Conservation (phyloP, 2,329 filamentous ascomycete genomes). For the Chrysoporthe deuterocubensis region DNA sequence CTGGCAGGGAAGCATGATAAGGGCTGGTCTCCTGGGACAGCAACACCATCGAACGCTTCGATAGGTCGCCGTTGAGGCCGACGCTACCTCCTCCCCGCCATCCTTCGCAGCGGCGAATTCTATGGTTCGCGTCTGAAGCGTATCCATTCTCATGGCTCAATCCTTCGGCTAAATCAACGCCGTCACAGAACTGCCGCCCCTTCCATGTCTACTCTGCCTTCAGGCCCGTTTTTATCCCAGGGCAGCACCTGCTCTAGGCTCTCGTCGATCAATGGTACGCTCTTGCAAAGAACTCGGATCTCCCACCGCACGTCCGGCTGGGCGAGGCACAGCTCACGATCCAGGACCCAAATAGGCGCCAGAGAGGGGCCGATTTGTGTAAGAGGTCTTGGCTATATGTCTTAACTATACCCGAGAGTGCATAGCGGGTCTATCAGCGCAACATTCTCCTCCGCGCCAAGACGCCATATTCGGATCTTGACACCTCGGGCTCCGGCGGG, state of each 20-base stretch:
- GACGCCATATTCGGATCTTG: constrained; percentile 21
- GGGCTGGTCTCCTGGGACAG: background rate
- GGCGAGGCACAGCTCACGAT: background rate
- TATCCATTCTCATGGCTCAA: background rate
- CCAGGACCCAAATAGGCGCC: background rate
- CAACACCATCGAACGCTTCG: background rate
- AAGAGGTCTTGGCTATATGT: background rate
- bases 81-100: background rate
- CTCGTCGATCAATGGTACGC: background rate
- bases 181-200: constrained; percentile 2
- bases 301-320: background rate
- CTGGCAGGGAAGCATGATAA: background rate
- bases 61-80: background rate
- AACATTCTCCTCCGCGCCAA: constrained; percentile 21
- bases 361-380: background rate
- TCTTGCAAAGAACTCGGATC: background rate
- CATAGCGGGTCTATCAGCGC: constrained; percentile 1
- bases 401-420: background rate
- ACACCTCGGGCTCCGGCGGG: constrained; percentile 15
- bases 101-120: background rate
- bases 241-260: background rate
- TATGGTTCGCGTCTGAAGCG: background rate
- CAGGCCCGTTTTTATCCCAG: background rate
- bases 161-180: constrained; percentile 7
- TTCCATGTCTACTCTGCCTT: background rate